A percentile compares a stretch with the other conserved stretches of the same genome.
phyloP scores from a whole-genome alignment of 345 rosid genomes.

The Nasturtium officinale region DNA sequence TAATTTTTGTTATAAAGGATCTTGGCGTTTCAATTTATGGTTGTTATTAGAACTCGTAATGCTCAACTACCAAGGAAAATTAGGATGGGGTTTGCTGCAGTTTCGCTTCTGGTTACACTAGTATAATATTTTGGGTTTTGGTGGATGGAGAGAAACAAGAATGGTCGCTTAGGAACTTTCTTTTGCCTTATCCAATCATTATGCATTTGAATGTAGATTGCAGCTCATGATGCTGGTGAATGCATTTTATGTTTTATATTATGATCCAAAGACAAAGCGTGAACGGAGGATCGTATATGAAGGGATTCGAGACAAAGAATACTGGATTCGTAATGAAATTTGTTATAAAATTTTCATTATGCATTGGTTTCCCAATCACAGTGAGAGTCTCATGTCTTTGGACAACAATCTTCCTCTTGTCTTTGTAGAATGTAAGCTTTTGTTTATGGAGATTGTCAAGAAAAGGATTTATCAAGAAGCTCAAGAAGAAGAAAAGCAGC shows the following conservation, averaged over 20 bases:
- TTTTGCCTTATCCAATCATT: neutral
- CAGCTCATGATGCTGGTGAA: neutral
- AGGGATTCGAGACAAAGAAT: neutral
- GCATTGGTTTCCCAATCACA: neutral
- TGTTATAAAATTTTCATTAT: neutral
- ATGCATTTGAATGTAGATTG: neutral
- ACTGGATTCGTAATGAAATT: neutral
- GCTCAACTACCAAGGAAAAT: constrained; percentile 22
- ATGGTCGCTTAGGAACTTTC: constrained; percentile 10
- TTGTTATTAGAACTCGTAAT: too few relatives aligned
- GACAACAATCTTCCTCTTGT: too few relatives aligned
- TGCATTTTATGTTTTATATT: constrained; percentile 5
- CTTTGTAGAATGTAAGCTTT: too few relatives aligned
- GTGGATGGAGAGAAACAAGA: constrained; percentile 29
- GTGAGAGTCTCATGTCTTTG: constrained; percentile 16
- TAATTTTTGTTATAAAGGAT: constrained; percentile 1
- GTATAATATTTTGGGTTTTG: constrained; percentile 23
- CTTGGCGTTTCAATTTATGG: neutral
- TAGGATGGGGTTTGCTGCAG: constrained; percentile 1
- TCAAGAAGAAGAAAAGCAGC: constrained; percentile 85
- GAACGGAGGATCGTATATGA: neutral
- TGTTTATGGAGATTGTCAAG: constrained; percentile 26
- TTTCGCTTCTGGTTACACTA: neutral
- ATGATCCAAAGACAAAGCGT: constrained; percentile 21
- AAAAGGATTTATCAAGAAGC: constrained; percentile 60